phyloP scores from a whole-genome alignment of 2,329 filamentous ascomycete genomes.

The Ophiostoma sp. region DNA sequence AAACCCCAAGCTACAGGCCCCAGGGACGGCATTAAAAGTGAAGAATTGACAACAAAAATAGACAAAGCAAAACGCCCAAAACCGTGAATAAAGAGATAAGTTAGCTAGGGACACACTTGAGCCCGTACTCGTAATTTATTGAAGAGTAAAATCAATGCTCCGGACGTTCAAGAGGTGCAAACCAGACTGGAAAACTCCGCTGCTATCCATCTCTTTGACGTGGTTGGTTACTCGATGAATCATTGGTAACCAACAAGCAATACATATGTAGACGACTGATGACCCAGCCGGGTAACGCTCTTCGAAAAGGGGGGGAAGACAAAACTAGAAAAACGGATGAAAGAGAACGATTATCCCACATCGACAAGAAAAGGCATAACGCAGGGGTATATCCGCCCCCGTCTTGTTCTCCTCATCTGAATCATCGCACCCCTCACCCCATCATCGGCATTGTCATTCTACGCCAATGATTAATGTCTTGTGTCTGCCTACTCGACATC shows the following conservation, averaged over 20 bases:
- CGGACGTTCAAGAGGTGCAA: neutral
- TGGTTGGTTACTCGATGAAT: neutral
- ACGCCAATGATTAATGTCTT: neutral
- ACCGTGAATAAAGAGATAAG: neutral
- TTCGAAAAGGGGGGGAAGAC: neutral
- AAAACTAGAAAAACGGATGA: neutral
- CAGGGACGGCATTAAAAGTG: neutral
- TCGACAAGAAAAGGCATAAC: neutral
- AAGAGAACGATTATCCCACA: neutral
- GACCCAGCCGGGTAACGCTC: neutral
- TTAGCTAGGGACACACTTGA: neutral
- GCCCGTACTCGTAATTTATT: neutral
- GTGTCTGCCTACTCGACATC: constrained; percentile 36
- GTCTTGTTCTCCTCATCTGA: neutral
- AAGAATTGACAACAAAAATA: too few relatives aligned
- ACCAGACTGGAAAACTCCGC: neutral
- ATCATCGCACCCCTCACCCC: neutral
- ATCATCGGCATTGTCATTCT: neutral
- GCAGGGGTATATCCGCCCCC: neutral
- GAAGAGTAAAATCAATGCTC: neutral
- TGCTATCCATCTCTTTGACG: neutral
- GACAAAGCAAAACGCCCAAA: neutral
- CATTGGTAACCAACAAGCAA: constrained; percentile 2
- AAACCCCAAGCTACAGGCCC: neutral
- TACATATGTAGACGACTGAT: neutral